Conservation (phyloP, 805 yeast species). For the Candida saitoana region DNA sequence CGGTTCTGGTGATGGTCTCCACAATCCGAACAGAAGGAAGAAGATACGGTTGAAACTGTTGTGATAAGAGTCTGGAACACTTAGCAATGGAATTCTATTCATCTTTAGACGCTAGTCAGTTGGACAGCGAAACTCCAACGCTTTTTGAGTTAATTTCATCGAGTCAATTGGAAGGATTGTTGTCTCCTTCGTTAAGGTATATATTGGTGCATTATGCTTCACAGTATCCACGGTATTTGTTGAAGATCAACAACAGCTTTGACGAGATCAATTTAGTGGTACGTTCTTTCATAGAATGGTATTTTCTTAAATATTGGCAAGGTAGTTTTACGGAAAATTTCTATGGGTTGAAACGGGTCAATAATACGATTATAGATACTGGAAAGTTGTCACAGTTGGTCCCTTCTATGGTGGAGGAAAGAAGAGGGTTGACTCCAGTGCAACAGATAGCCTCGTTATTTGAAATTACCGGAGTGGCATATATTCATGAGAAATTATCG, state of each 20-base stretch:
- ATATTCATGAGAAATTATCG: slow-evolving; percentile 65
- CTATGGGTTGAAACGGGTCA: slow-evolving; percentile 76
- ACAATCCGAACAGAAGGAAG: not conserved
- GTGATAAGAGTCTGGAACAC: too few relatives aligned
- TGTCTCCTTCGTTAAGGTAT: slow-evolving; percentile 80
- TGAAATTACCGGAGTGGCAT: slow-evolving; percentile 63
- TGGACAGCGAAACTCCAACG: slow-evolving; percentile 78
- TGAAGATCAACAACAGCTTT: slow-evolving; percentile 59
- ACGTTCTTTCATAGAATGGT: slow-evolving; percentile 66
- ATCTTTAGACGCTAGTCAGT: slow-evolving; percentile 68
- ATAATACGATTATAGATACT: slow-evolving; percentile 30
- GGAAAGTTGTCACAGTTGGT: slow-evolving; percentile 33
- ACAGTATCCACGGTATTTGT: slow-evolving; percentile 65
- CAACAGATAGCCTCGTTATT: slow-evolving; percentile 57
- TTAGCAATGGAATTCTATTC: slow-evolving; percentile 75
- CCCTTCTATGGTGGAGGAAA: slow-evolving; percentile 44
- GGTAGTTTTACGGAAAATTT: slow-evolving; percentile 88
- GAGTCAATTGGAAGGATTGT: slow-evolving; percentile 66
- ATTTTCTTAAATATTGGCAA: slow-evolving; percentile 68
- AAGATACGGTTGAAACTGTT: not conserved
- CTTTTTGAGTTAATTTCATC: slow-evolving; percentile 84
- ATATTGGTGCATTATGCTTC: slow-evolving; percentile 78
- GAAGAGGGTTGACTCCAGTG: slow-evolving; percentile 46
- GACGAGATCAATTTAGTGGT: slow-evolving; percentile 69
- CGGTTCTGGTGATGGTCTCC: not conserved